Evolutionary conservation across 2,329 filamentous ascomycete species (phyloP).

Genomic region (Coniella lustricola): DNA sequence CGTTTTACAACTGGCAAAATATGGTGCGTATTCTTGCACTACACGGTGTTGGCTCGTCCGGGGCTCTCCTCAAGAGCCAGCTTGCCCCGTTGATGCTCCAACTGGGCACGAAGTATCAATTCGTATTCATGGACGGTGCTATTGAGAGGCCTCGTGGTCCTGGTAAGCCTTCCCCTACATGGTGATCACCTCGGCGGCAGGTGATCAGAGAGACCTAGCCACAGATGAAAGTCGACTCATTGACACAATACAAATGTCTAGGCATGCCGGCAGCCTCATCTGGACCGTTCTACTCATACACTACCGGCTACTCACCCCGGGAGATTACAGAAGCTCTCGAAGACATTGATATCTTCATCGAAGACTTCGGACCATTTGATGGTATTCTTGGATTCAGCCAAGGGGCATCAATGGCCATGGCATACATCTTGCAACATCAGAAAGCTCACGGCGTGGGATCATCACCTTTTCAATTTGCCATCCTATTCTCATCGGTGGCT

Average conservation of each 20-base stretch:
- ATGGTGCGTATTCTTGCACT: not conserved
- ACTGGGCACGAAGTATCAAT: not conserved
- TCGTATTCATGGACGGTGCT: not conserved
- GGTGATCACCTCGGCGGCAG: too few relatives aligned
- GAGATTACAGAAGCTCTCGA: not conserved
- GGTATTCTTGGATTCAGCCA: constrained; percentile 2
- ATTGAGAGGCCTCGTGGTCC: not conserved
- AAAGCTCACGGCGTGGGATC: too few relatives aligned
- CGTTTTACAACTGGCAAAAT: not conserved
- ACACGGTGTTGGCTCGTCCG: not conserved
- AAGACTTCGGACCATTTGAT: not conserved
- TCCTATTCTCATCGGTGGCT: not conserved
- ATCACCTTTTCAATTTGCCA: not conserved
- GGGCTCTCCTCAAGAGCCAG: not conserved
- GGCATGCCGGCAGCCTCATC: not conserved
- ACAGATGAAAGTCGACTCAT: too few relatives aligned
- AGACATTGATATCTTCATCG: not conserved
- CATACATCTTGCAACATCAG: not conserved
- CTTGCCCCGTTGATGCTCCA: not conserved
- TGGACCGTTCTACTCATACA: not conserved
- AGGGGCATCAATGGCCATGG: not conserved
- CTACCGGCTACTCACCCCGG: not conserved
- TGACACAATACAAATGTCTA: too few relatives aligned
- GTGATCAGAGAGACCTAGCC: too few relatives aligned
- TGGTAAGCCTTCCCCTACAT: too few relatives aligned